phyloP scores from a whole-genome alignment of 2,329 filamentous ascomycete genomes.

The Amylocarpus encephaloides region DNA sequence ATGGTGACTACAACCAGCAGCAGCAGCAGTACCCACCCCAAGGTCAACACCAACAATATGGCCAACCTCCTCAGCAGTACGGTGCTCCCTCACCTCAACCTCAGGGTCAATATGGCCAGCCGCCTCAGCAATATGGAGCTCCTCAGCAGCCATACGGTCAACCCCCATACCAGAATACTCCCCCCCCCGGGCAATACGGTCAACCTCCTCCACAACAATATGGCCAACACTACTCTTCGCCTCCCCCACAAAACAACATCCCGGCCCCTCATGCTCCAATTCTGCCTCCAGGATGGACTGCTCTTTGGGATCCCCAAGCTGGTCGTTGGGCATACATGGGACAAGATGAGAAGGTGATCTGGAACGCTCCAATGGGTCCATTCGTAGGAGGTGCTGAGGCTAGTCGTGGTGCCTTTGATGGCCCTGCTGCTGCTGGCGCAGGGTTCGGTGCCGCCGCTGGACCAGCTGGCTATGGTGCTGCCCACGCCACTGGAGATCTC shows the following conservation, averaged over 20 bases:
- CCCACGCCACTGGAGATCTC: slow-evolving; percentile 1
- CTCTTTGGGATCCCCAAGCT: slow-evolving; percentile 55
- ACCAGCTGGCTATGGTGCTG: slow-evolving; percentile 17
- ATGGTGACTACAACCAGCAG: background rate
- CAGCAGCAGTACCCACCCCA: slow-evolving; percentile 2
- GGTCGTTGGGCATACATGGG: slow-evolving; percentile 63
- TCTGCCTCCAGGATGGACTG: slow-evolving; percentile 54
- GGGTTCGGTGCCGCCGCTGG: slow-evolving; percentile 14
- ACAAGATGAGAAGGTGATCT: slow-evolving; percentile 29
- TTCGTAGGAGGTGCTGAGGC: slow-evolving; percentile 38
- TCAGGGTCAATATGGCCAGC: slow-evolving; percentile 1
- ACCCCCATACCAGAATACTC: slow-evolving; percentile 7
- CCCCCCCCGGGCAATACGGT: slow-evolving; percentile 11
- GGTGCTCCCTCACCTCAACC: background rate
- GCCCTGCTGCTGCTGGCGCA: background rate
- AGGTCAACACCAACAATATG: slow-evolving; percentile 14
- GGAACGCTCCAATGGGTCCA: slow-evolving; percentile 32
- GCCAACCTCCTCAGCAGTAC: slow-evolving; percentile 4
- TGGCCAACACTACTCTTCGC: slow-evolving; percentile 23
- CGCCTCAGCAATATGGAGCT: slow-evolving; percentile 1
- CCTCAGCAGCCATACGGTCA: slow-evolving; percentile 2
- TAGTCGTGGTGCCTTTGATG: slow-evolving; percentile 20
- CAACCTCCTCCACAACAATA: slow-evolving; percentile 22
- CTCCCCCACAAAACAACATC: slow-evolving; percentile 28
- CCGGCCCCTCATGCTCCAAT: slow-evolving; percentile 34